Percentiles rank a stretch among this genome's conserved stretches.
phyloP scores from a whole-genome alignment of 805 yeast species.

The Candida insectorum region DNA sequence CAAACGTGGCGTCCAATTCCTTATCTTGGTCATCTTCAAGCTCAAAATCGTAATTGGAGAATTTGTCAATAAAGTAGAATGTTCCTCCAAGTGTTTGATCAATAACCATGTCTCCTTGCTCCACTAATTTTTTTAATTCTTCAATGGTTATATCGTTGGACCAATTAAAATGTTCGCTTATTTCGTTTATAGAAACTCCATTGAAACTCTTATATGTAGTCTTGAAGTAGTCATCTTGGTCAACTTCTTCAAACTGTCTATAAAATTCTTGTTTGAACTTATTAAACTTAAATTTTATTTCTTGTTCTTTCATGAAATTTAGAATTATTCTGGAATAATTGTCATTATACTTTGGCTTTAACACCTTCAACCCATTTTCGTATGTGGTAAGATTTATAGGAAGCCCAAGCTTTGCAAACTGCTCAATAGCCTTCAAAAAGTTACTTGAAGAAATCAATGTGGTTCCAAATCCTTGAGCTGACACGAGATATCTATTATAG shows the following conservation, averaged over 20 bases:
- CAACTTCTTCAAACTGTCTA: slow-evolving; percentile 7
- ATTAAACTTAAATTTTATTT: slow-evolving; percentile 19
- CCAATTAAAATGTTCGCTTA: slow-evolving; percentile 57
- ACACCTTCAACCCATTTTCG: slow-evolving; percentile 32
- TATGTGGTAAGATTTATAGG: slow-evolving; percentile 46
- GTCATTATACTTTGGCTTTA: slow-evolving; percentile 21
- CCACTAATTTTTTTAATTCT: slow-evolving; percentile 59
- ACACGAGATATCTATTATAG: slow-evolving; percentile 33
- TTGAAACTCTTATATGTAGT: slow-evolving; percentile 11
- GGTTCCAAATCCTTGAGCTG: slow-evolving; percentile 47
- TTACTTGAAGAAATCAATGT: slow-evolving; percentile 71
- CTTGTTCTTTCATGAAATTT: slow-evolving; percentile 20
- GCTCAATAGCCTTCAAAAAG: slow-evolving; percentile 55
- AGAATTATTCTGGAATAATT: slow-evolving; percentile 24
- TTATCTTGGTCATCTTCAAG: slow-evolving; percentile 5
- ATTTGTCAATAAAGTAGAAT: slow-evolving; percentile 53
- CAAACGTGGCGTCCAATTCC: slow-evolving; percentile 1
- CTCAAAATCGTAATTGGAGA: slow-evolving; percentile 5
- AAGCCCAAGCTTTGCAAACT: slow-evolving; percentile 54
- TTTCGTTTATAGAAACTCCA: slow-evolving; percentile 38
- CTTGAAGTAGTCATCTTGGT: slow-evolving; percentile 14
- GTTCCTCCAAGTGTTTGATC: slow-evolving; percentile 70
- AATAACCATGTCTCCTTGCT: slow-evolving; percentile 53
- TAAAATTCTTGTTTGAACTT: slow-evolving; percentile 19
- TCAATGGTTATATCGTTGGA: slow-evolving; percentile 63